Evolutionary conservation across 2,329 filamentous ascomycete genomes (phyloP).

Genomic region (Exophiala bonariae): DNA sequence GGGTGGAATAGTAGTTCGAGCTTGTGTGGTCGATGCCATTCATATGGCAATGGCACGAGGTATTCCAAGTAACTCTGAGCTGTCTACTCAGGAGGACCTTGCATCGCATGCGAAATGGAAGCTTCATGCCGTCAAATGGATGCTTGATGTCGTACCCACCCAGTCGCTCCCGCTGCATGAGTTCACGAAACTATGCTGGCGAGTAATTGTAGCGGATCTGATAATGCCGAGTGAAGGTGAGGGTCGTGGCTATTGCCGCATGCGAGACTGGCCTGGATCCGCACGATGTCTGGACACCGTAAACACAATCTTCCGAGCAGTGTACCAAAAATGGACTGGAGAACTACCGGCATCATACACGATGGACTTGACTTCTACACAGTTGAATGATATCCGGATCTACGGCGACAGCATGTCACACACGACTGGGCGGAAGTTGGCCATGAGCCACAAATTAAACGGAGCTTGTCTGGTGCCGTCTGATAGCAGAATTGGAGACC

Average conservation of each 20-base stretch:
- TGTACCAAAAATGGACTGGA: no score
- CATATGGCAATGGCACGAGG: neutral
- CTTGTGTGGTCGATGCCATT: constrained; percentile 11
- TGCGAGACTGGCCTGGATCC: constrained; percentile 5
- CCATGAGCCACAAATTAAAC: neutral
- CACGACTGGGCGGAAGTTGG: constrained; percentile 8
- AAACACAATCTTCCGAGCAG: no score
- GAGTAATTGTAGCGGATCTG: constrained; percentile 13
- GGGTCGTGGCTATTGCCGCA: constrained; percentile 5
- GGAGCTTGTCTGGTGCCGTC: constrained; percentile 2
- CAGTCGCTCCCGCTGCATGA: no score
- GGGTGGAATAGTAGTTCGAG: constrained; percentile 1
- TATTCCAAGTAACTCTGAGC: no score
- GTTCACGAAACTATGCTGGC: constrained; percentile 15
- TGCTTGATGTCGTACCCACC: no score
- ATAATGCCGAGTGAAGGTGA: constrained; percentile 2
- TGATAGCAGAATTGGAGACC: constrained; percentile 3
- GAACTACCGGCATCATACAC: no score
- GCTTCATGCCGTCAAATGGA: no score
- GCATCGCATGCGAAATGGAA: no score
- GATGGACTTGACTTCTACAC: no score
- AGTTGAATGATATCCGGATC: no score
- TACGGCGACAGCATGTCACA: constrained; percentile 9
- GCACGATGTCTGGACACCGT: constrained; percentile 14
- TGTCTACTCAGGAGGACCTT: no score